Evolutionary conservation across 2,329 filamentous ascomycete genomes (phyloP).

Genomic region (Exophiala viscosa): DNA sequence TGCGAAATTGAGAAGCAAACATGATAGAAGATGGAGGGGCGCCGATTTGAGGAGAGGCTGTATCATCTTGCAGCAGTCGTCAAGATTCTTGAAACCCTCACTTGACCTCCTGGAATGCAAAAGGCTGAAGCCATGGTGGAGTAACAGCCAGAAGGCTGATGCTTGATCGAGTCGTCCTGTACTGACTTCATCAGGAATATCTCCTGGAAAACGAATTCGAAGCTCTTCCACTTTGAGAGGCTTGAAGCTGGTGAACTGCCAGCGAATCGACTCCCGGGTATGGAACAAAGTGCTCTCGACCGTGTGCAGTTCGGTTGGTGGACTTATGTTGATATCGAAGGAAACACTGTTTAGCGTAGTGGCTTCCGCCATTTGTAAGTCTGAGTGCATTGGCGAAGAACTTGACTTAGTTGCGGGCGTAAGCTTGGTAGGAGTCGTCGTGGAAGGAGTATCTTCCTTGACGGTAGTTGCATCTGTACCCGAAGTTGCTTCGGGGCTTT

Average conservation of each 20-base stretch:
- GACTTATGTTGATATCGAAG: conserved; percentile 2
- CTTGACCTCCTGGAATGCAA: conserved; percentile 6
- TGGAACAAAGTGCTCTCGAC: conserved; percentile 14
- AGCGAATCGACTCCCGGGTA: conserved; percentile 13
- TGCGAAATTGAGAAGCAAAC: conserved; percentile 19
- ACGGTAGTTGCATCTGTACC: conserved; percentile 1
- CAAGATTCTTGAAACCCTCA: conserved; percentile 12
- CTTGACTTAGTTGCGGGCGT: not conserved
- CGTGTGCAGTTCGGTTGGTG: conserved; percentile 11
- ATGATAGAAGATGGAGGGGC: conserved; percentile 19
- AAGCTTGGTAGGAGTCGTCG: not conserved
- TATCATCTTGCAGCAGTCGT: conserved; percentile 17
- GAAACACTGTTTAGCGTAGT: not conserved
- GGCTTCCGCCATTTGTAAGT: not conserved
- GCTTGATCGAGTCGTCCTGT: conserved; percentile 16
- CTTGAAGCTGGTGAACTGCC: conserved; percentile 20
- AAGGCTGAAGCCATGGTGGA: conserved; percentile 14
- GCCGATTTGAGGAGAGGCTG: conserved; percentile 15
- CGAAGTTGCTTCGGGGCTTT: conserved; percentile 14
- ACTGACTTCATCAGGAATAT: conserved; percentile 12
- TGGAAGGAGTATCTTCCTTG: conserved; percentile 16
- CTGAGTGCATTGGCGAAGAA: not conserved
- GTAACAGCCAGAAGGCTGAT: conserved; percentile 19
- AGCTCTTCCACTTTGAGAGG: conserved; percentile 16
- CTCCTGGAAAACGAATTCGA: conserved; percentile 12